These are phyloP conservation scores for Trametes villosa DNA, from an alignment of 768 basidiomycete species.

Conservation along the genomic window DNA sequence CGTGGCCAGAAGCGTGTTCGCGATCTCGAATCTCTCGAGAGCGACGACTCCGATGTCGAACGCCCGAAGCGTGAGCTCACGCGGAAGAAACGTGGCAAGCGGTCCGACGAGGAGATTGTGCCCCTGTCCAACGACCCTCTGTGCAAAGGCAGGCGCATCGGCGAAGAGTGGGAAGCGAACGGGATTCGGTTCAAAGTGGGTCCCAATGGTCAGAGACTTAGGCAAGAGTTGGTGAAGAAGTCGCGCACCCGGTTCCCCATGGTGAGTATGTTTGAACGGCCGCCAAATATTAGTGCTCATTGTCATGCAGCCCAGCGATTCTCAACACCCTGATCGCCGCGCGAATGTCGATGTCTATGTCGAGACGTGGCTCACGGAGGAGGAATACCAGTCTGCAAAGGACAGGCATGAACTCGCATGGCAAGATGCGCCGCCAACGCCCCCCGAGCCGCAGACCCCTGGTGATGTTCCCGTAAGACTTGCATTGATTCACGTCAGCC, in stretches of 20 bases:
- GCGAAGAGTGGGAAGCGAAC: slow-evolving; percentile 78
- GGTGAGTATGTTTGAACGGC: slow-evolving; percentile 47
- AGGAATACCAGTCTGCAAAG: slow-evolving; percentile 69
- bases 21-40: slow-evolving; percentile 45
- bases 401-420: slow-evolving; percentile 63
- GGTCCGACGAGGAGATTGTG: slow-evolving; percentile 44
- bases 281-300: background rate
- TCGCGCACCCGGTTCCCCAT: slow-evolving; percentile 70
- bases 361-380: slow-evolving; percentile 81
- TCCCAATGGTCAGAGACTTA: slow-evolving; percentile 67
- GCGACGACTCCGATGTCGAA: slow-evolving; percentile 44
- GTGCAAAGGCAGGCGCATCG: slow-evolving; percentile 62
- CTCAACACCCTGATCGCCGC: slow-evolving; percentile 74
- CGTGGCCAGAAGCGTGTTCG: slow-evolving; percentile 74
- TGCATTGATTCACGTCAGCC: background rate
- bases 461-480: slow-evolving; percentile 38
- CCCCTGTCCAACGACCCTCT: slow-evolving; percentile 52
- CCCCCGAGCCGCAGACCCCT: slow-evolving; percentile 48
- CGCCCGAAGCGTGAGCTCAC: slow-evolving; percentile 35
- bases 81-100: slow-evolving; percentile 63
- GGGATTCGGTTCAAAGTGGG: slow-evolving; percentile 75
- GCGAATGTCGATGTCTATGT: slow-evolving; percentile 72
- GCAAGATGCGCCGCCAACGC: slow-evolving; percentile 57
- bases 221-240: slow-evolving; percentile 73
- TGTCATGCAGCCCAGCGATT: slow-evolving; percentile 65